Evolutionary conservation across 805 yeast genomes (phyloP), one percentile per base, ranked within the genome.

Genomic region (Lipomyces chichibuensis): DNA sequence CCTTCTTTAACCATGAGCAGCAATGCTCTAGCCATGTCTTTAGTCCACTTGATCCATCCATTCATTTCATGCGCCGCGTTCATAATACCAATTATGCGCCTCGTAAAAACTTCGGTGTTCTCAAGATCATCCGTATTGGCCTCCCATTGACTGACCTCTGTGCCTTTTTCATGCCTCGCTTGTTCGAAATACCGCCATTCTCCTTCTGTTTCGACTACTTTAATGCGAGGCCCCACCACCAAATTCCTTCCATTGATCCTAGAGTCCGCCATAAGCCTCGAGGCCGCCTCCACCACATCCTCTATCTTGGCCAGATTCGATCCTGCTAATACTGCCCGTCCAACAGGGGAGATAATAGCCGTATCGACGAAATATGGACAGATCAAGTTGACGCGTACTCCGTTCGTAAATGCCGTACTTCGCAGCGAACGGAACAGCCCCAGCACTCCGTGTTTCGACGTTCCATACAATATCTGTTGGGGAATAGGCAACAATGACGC

Each of bases 301-400:
- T 53, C 57, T 53, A 53, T n/a, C 20, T 53, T 14, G 32, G 33
- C 57, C 17, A 53, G 57, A 32, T 2, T 27, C 3, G 33, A 9
- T 14, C 57, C 57, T 14, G 57, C 32, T 14, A 53, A 13, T 53
- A 53, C n/a, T 6, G 20, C 20, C 17, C 57, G 32, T 1, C 57
- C 57, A 13, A 6, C 9, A 0, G 72, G 74, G 9, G 69, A 66
- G 37, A 83, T 83, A 84, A 83, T 80, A 61, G 81, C 82, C 2
- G 86, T 84, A n/a, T 73, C 73, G 67, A 84, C 79, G 64, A 79
- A 83, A 2, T 87, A 86, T 4, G 87, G 86, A 39, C 83, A 84
- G 61, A 84, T 77, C n/a, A 81, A 79, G 69, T 84, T 84, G 63
- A 83, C 84, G 64, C 77, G 57, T 4, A 53, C 35, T 14, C 35